Evolutionary conservation across 495 filamentous ascomycete species (phyloP).

Genomic region (Penicillium lividum): DNA sequence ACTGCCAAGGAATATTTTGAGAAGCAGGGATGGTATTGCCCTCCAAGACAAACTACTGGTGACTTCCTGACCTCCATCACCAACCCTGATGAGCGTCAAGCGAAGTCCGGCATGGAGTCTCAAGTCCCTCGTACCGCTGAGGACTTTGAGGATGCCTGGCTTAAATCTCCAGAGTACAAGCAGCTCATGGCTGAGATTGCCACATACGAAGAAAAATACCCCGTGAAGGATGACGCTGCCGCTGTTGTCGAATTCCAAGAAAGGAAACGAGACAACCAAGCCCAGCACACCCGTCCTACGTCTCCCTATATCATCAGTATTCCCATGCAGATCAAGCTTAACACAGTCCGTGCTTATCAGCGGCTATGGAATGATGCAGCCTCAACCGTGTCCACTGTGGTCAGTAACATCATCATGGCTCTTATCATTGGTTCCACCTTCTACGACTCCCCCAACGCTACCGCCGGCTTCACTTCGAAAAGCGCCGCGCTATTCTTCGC

Average conservation of each 20-base stretch:
- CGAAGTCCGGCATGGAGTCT: constrained; percentile 57
- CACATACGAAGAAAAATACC: constrained; percentile 62
- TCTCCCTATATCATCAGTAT: constrained; percentile 81
- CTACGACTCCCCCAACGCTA: constrained; percentile 65
- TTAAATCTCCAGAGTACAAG: constrained; percentile 64
- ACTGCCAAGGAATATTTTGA: constrained; percentile 63
- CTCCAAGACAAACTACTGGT: constrained; percentile 71
- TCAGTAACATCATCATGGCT: constrained; percentile 74
- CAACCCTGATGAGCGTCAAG: constrained; percentile 64
- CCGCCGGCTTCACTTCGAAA: constrained; percentile 71
- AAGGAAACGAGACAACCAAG: constrained; percentile 57
- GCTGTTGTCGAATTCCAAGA: constrained; percentile 61
- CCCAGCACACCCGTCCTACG: constrained; percentile 57
- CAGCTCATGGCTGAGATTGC: constrained; percentile 70
- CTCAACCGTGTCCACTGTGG: constrained; percentile 65
- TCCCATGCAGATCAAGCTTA: constrained; percentile 68
- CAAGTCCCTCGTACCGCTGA: constrained; percentile 73
- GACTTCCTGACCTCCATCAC: constrained; percentile 84
- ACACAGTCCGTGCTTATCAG: constrained; percentile 71
- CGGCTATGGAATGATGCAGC: constrained; percentile 68
- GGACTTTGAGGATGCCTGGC: constrained; percentile 75
- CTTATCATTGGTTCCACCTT: constrained; percentile 83
- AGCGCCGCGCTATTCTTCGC: constrained; percentile 86
- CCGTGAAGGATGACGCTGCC: constrained; percentile 58
- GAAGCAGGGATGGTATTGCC: constrained; percentile 71